These are phyloP conservation scores for Trichosanthes cucumerina DNA, from an alignment of 306 rosid species.

Conservation along the genomic window DNA sequence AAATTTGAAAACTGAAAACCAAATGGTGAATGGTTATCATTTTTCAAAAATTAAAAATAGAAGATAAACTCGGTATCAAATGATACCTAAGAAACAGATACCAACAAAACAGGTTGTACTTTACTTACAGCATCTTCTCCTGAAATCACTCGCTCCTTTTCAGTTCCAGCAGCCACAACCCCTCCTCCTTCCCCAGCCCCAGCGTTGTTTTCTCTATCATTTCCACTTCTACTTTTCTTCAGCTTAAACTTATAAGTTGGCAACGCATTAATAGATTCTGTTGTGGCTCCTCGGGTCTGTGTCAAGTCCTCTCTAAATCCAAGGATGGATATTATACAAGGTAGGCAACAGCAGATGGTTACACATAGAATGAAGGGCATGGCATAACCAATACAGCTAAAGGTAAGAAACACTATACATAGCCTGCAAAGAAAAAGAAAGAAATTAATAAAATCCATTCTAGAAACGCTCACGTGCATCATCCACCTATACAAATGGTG, in stretches of 20 bases:
- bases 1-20: background rate
- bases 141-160: slow-evolving; percentile 67
- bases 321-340: slow-evolving; percentile 89
- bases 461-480: background rate
- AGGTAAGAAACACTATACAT: slow-evolving; percentile 88
- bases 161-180: slow-evolving; percentile 87
- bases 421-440: slow-evolving; percentile 51
- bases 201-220: slow-evolving; percentile 34
- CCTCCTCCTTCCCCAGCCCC: slow-evolving; percentile 72
- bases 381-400: slow-evolving; percentile 94
- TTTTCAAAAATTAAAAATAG: background rate
- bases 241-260: slow-evolving; percentile 85
- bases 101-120: background rate
- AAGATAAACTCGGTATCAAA: background rate
- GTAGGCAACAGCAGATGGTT: slow-evolving; percentile 96
- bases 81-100: background rate
- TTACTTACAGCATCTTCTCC: slow-evolving; percentile 90
- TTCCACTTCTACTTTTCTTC: slow-evolving; percentile 56
- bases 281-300: slow-evolving; percentile 80
- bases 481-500: background rate
- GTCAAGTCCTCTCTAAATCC: slow-evolving; percentile 83
- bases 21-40: background rate
- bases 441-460: slow-evolving; percentile 1
- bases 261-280: slow-evolving; percentile 76
- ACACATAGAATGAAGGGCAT: slow-evolving; percentile 98